A percentile compares a stretch with the other conserved stretches of the same genome.
Conservation (phyloP, 2,329 filamentous ascomycete genomes). For the Fusarium graminum region DNA sequence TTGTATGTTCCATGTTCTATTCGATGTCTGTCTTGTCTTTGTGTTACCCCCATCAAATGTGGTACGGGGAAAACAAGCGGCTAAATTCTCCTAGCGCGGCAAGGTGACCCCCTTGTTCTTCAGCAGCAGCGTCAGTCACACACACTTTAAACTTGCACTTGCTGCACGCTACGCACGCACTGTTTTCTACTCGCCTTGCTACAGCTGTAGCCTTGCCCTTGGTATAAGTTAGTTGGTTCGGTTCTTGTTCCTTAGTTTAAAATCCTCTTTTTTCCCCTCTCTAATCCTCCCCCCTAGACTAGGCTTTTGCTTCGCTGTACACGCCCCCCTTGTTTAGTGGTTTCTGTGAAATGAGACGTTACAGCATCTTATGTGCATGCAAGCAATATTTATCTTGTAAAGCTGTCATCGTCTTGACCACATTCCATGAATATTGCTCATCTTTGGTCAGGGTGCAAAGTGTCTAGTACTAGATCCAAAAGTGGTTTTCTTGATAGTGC, state of each 20-base stretch:
- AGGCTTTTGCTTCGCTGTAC: conserved; percentile 11
- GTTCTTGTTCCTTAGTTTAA: conserved; percentile 23
- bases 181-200: conserved; percentile 16
- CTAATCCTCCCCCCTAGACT: conserved; percentile 4
- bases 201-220: conserved; percentile 29
- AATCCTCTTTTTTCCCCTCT: conserved; percentile 15
- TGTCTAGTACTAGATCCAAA: no score
- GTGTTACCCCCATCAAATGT: no score
- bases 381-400: conserved; percentile 13
- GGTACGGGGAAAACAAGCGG: no score
- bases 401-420: conserved; percentile 6
- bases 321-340: conserved; percentile 40
- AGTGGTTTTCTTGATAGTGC: no score
- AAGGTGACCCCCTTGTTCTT: conserved; percentile 44
- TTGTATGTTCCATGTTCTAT: neutral
- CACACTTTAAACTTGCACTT: conserved; percentile 29
- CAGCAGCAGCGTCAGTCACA: conserved; percentile 48
- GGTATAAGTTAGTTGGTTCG: conserved; percentile 38
- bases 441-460: neutral
- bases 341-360: conserved; percentile 20
- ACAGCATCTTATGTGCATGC: conserved; percentile 35
- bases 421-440: neutral
- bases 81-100: conserved; percentile 49
- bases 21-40: conserved; percentile 5
- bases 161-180: conserved; percentile 31